Percentiles rank a stretch among this genome's conserved stretches.
phyloP scores from a whole-genome alignment of 306 rosid genomes.

The Castanopsis chinensis region DNA sequence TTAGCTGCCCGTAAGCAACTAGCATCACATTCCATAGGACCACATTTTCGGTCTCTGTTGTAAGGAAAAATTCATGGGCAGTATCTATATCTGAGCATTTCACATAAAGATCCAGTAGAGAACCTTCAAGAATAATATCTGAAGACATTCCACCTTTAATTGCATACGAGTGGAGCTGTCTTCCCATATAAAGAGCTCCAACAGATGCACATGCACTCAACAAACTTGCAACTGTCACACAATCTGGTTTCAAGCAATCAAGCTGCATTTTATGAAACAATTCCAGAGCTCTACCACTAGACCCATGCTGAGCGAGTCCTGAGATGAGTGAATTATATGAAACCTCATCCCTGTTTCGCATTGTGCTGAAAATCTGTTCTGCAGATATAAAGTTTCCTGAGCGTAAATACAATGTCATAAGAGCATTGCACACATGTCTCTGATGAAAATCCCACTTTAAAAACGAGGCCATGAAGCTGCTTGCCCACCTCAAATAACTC shows the following conservation, averaged over 20 bases:
- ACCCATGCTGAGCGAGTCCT: constrained; percentile 74
- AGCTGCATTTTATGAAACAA: constrained; percentile 64
- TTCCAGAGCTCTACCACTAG: constrained; percentile 52
- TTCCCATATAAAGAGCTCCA: constrained; percentile 59
- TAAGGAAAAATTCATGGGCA: constrained; percentile 67
- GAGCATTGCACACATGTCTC: constrained; percentile 87
- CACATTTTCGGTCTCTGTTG: constrained; percentile 68
- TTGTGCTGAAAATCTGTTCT: constrained; percentile 55
- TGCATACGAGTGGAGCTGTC: constrained; percentile 73
- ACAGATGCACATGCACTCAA: constrained; percentile 71
- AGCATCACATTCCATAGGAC: constrained; percentile 92
- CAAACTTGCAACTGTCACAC: constrained; percentile 80
- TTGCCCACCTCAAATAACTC: constrained; percentile 48
- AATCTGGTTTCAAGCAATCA: constrained; percentile 69
- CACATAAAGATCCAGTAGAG: constrained; percentile 87
- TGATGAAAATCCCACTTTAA: constrained; percentile 67
- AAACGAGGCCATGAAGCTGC: constrained; percentile 75
- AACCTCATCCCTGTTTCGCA: constrained; percentile 63
- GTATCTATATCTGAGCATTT: constrained; percentile 70
- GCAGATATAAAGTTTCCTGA: constrained; percentile 57
- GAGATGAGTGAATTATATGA: constrained; percentile 88
- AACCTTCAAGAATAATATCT: constrained; percentile 77
- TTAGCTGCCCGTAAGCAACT: constrained; percentile 72
- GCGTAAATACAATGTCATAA: constrained; percentile 68
- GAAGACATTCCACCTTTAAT: constrained; percentile 76